These are phyloP conservation scores for Fomitopsis pinicola DNA, from an alignment of 1,284 basidiomycete genomes.

Conservation along the genomic window DNA sequence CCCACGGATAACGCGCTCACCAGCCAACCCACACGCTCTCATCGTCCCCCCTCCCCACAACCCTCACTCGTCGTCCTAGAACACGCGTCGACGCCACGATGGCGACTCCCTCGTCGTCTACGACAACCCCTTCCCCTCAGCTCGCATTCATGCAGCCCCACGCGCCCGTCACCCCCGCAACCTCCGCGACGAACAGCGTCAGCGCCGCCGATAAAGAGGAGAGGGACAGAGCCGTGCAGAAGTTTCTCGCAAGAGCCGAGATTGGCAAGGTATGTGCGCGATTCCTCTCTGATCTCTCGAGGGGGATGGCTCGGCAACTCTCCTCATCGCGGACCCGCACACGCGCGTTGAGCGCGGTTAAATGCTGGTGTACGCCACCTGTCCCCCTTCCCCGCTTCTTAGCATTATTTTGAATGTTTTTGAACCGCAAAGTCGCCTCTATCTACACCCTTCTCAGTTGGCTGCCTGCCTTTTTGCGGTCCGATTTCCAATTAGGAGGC, in stretches of 20 bases:
- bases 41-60: neutral
- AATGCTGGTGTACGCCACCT: neutral
- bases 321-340: conserved; percentile 39
- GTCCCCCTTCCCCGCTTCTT: neutral
- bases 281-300: conserved; percentile 15
- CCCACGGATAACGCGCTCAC: conserved; percentile 7
- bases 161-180: conserved; percentile 32
- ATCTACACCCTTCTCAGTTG: neutral
- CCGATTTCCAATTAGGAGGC: neutral
- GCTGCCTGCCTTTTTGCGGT: neutral
- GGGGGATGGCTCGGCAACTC: conserved; percentile 14
- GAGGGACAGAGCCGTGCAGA: conserved; percentile 61
- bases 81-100: conserved; percentile 31
- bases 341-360: conserved; percentile 10
- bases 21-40: neutral
- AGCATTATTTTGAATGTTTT: too few relatives aligned
- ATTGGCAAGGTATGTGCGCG: conserved; percentile 63
- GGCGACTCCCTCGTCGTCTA: conserved; percentile 72
- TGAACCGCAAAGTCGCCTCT: neutral
- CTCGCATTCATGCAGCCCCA: conserved; percentile 50
- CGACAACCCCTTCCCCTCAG: conserved; percentile 73
- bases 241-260: conserved; percentile 71
- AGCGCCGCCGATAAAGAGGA: conserved; percentile 48
- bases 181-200: conserved; percentile 28
- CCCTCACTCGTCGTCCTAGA: neutral